Evolutionary conservation across 2,329 filamentous ascomycete species (phyloP).

Genomic region (Penicillium brasilianum): DNA sequence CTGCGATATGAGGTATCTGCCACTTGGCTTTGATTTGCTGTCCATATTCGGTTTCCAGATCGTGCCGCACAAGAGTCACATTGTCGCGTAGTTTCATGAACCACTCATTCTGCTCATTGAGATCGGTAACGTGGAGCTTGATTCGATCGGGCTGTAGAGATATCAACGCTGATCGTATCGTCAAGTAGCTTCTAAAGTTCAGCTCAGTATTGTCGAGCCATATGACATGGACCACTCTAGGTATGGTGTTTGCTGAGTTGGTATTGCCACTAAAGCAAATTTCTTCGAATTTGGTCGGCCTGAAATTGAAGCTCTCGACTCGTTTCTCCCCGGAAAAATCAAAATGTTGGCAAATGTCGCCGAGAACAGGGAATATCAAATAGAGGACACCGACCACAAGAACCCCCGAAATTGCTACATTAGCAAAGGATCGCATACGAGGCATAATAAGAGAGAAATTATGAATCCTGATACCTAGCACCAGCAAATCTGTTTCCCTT

Average conservation of each 20-base stretch:
- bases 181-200: slow-evolving; percentile 47
- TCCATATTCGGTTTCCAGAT: slow-evolving; percentile 39
- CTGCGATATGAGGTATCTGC: slow-evolving; percentile 34
- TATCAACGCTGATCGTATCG: slow-evolving; percentile 45
- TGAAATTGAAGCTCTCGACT: slow-evolving; percentile 13
- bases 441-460: neutral
- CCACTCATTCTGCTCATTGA: slow-evolving; percentile 47
- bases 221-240: slow-evolving; percentile 48
- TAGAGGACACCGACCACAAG: neutral
- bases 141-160: slow-evolving; percentile 45
- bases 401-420: neutral
- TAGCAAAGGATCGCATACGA: neutral
- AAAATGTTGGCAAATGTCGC: neutral
- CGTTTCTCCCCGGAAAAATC: neutral
- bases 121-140: slow-evolving; percentile 47
- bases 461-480: neutral
- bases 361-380: neutral
- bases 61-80: slow-evolving; percentile 44
- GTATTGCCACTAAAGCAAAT: slow-evolving; percentile 7
- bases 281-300: slow-evolving; percentile 4
- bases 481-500: too few species aligned
- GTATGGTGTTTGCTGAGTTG: slow-evolving; percentile 35
- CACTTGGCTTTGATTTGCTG: slow-evolving; percentile 30
- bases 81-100: slow-evolving; percentile 41
- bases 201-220: slow-evolving; percentile 47